Evolutionary conservation across 2,329 filamentous ascomycete species (phyloP).

Genomic region (Cordyceps cicadae): DNA sequence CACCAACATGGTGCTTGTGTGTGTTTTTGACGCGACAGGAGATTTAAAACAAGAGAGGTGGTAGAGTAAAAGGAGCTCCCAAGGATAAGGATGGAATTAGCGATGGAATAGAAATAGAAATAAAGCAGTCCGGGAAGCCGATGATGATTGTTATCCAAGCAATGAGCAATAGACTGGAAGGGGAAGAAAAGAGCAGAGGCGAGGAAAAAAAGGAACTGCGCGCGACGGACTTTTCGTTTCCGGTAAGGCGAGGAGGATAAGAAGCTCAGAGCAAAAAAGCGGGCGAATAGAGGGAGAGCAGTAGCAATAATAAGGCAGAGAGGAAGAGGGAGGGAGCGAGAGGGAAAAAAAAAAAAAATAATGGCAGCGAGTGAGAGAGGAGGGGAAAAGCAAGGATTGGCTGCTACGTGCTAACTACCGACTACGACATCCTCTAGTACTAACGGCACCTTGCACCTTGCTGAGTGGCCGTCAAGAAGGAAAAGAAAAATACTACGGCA

Average conservation of each 20-base stretch:
- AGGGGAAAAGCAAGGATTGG: background rate
- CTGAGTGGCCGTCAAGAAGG: background rate
- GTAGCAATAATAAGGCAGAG: background rate
- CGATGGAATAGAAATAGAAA: background rate
- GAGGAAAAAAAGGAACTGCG: background rate
- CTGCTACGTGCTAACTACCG: background rate
- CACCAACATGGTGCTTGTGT: slow-evolving; percentile 24
- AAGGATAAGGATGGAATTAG: background rate
- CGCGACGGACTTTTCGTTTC: background rate
- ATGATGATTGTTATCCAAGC: slow-evolving; percentile 2
- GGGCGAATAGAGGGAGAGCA: background rate
- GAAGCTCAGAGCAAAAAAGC: background rate
- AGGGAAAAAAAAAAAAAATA: background rate
- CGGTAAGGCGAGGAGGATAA: slow-evolving; percentile 2
- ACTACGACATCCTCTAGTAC: no score
- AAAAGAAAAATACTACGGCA: background rate
- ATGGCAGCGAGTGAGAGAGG: background rate
- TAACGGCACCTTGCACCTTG: no score
- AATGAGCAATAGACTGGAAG: background rate
- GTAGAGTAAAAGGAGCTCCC: background rate
- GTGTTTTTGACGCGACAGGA: background rate
- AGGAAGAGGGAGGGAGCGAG: background rate
- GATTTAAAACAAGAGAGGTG: background rate
- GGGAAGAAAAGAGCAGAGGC: background rate
- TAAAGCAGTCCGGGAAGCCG: background rate